Evolutionary conservation across 1,284 basidiomycete species (phyloP), one percentile per base, ranked within the genome.

Genomic region (Filobasidium uniguttulatum): DNA sequence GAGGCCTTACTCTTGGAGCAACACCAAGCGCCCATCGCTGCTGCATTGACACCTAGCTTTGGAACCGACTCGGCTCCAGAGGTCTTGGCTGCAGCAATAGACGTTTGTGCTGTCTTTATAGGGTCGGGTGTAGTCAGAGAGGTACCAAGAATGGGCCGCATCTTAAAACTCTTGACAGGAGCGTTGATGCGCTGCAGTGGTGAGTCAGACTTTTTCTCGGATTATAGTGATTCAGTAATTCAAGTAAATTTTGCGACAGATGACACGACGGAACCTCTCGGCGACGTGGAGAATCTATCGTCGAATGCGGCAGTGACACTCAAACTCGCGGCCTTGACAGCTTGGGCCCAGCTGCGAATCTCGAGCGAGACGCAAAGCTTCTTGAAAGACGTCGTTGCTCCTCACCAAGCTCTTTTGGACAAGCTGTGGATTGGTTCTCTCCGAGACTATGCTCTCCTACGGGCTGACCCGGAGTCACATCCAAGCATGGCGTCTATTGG

Each of bases 1-100:
- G 86, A 88, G 55, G 80, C 87, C 0, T 73, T 91, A 3, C 72
- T 99, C 1, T 75, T 99, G n/a, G 93, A 98, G 64, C 94, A 99
- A 66, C 86, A 96, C 66, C 93, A 98, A 70, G 94, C 94, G 0
- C 93, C 94, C 0, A 94, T 98, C 53, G 93, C 93, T 1, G 89
- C 94, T 2, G 94, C 94, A 0, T 75, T 98, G n/a, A 98, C 91
- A 0, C 93, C 94, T 0, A 91, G 93, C 0, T 98, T 98, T 62
- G 85, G 86, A 3, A 75, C 84, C 0, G 94, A 98, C 63, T 88
- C 90, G 1, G 89, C 90, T 1, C 91, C 93, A 0, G 93, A 98
- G 64, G 93, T 99, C 20, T 65, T 97, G 29, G 86, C 91, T 0
- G 81, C 83, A 14, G 93, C 91, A 0, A 81, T 98, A 20, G 80